Conservation (phyloP, 352 stramenopile genomes). For the Pythium angustatum region DNA sequence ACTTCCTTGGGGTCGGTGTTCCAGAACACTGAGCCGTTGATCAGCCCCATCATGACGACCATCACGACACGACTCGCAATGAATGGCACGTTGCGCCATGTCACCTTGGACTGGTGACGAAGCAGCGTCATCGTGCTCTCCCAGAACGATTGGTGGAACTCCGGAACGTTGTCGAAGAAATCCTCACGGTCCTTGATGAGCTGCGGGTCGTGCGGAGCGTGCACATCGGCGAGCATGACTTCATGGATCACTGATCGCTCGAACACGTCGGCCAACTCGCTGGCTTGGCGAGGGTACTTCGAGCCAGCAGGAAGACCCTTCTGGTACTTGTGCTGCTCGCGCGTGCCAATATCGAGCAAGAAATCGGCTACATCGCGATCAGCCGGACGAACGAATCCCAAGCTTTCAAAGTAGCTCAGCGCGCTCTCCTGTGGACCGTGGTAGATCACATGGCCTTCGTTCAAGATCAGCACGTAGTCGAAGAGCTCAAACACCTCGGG, state of each 20-base stretch:
- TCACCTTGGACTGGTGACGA: slow-evolving; percentile 52
- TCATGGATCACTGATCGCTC: slow-evolving; percentile 26
- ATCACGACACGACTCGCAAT: slow-evolving; percentile 30
- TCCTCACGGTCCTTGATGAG: slow-evolving; percentile 65
- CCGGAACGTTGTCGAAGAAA: slow-evolving; percentile 8
- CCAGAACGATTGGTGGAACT: slow-evolving; percentile 26
- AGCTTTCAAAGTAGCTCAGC: slow-evolving; percentile 38
- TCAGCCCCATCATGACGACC: slow-evolving; percentile 31
- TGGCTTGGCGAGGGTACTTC: background rate
- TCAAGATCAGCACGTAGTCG: slow-evolving; percentile 45
- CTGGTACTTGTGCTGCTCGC: slow-evolving; percentile 25
- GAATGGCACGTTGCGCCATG: slow-evolving; percentile 36
- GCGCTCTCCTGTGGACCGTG: slow-evolving; percentile 36
- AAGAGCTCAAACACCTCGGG: slow-evolving; percentile 38
- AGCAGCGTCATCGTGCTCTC: slow-evolving; percentile 12
- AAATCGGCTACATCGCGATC: slow-evolving; percentile 36
- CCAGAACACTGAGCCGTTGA: slow-evolving; percentile 31
- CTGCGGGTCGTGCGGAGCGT: slow-evolving; percentile 85
- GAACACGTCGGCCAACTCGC: slow-evolving; percentile 31
- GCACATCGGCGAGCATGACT: slow-evolving; percentile 64
- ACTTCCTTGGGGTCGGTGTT: slow-evolving; percentile 26
- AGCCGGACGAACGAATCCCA: slow-evolving; percentile 31
- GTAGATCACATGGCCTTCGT: slow-evolving; percentile 48
- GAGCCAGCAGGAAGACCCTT: background rate
- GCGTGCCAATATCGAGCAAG: slow-evolving; percentile 30